Base-by-base conservation (phyloP, 805 yeast species). In the Ascoidea tarda region DNA sequence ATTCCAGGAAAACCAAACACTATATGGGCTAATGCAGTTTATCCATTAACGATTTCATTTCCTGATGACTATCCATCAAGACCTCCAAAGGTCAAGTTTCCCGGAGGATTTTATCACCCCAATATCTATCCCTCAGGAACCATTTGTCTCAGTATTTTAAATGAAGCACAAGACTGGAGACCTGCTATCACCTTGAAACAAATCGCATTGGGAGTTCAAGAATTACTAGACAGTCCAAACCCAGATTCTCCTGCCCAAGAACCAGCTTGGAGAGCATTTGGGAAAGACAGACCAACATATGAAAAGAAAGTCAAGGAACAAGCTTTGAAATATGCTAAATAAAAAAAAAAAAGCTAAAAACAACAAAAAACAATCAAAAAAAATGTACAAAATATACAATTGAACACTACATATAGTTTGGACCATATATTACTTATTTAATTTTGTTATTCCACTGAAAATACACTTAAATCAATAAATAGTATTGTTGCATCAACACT, bases 121-220 rank as follows among this genome's bases (percentile, higher is more conserved):
- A 93, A 93, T 62, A 91, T 93, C 6, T 93, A 93, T 62, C 99
- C 99, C 1, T 86, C 96, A 53, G 99, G 99, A 1, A 93, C 98
- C 1, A 83, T 93, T 45, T 93, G 99, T 69, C 76, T 93, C 49
- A 83, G 95, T 51, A 90, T 93, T 52, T 73, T 93, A 63, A 93
- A 93, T 66, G 99, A 93, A 66, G 89, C 84, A 49, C 95, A 90
- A 67, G 98, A 88, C 66, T 93, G 99, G 99, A 79, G 96, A 63
- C 99, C 99, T 0, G 96, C 96, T 6, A 85, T 91, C 59, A 87
- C 96, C 14, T 69, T 91, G 59, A 89, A 87, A 63, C 96, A 91
- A 64, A 84, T 93, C 54, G 82, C 85, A 1, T 70, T 89, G 56
- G 99, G 99, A 5, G 81, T 93, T 51, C 99, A 93, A 67, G 96